Conservation (phyloP, 495 filamentous ascomycete genomes). For the Aspergillus saccharolyticus region DNA sequence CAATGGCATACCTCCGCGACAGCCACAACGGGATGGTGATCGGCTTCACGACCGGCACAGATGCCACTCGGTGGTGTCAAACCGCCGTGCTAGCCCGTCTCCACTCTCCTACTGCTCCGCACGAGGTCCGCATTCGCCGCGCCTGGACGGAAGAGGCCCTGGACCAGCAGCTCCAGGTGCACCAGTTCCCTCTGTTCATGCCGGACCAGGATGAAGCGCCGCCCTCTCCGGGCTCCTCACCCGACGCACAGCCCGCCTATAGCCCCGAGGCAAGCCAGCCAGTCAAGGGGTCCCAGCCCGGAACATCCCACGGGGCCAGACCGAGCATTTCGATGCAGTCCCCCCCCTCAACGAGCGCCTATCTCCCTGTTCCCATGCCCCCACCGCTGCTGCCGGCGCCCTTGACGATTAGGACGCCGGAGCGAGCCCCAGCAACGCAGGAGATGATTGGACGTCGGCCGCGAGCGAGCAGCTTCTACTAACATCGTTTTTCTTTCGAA, state of each 20-base stretch:
- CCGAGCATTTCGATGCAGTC: neutral
- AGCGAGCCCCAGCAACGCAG: neutral
- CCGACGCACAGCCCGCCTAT: neutral
- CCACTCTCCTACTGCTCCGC: neutral
- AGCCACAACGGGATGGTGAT: slow-evolving; percentile 1
- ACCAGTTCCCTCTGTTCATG: neutral
- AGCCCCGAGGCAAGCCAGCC: neutral
- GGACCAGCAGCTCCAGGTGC: neutral
- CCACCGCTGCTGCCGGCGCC: neutral
- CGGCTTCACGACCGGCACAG: neutral
- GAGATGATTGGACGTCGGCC: neutral
- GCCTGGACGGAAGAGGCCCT: neutral
- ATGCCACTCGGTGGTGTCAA: neutral
- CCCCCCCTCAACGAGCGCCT: neutral
- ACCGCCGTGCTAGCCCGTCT: neutral
- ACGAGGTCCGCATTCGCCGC: neutral
- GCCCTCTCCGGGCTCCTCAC: neutral
- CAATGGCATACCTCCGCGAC: slow-evolving; percentile 5
- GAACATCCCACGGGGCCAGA: neutral
- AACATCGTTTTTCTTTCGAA: neutral
- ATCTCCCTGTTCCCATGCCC: neutral
- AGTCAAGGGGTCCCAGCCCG: neutral
- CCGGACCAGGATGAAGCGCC: neutral
- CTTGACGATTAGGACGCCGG: neutral
- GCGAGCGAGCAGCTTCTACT: neutral